Evolutionary conservation across 768 basidiomycete genomes (phyloP).

Genomic region (Phanerochaete sordida): DNA sequence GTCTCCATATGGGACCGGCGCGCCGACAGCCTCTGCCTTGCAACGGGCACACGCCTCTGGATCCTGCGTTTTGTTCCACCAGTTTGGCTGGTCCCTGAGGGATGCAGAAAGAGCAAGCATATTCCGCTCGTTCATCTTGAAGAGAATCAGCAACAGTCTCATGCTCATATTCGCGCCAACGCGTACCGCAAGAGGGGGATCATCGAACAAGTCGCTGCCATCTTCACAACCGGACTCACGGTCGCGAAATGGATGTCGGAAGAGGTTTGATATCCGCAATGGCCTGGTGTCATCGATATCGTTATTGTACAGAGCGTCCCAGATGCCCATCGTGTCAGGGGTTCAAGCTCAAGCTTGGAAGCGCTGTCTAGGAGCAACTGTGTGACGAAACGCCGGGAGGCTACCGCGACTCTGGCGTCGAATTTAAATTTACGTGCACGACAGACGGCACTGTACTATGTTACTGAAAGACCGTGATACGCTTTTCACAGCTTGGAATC

Average conservation of each 20-base stretch:
- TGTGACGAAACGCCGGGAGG: too few species aligned
- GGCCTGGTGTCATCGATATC: too few species aligned
- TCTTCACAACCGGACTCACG: neutral
- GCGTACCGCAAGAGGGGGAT: neutral
- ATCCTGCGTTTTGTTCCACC: neutral
- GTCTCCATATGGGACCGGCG: neutral
- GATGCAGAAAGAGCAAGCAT: neutral
- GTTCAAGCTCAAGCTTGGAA: too few species aligned
- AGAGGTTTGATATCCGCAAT: neutral
- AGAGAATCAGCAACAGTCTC: neutral
- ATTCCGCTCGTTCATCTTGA: neutral
- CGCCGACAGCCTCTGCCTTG: neutral
- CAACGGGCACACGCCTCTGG: neutral
- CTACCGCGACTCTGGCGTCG: too few species aligned
- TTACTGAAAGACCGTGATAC: too few species aligned
- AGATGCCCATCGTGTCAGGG: too few species aligned
- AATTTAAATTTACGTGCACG: too few species aligned
- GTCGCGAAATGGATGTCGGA: neutral
- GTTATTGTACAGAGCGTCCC: too few species aligned
- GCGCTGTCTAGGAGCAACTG: too few species aligned
- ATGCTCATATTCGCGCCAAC: too few species aligned
- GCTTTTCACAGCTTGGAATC: too few species aligned
- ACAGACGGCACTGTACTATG: too few species aligned
- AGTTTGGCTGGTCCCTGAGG: neutral
- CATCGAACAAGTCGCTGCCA: neutral